These are phyloP conservation scores for Monilinia fructigena DNA, from an alignment of 2,329 filamentous ascomycete genomes.

Conservation along the genomic window DNA sequence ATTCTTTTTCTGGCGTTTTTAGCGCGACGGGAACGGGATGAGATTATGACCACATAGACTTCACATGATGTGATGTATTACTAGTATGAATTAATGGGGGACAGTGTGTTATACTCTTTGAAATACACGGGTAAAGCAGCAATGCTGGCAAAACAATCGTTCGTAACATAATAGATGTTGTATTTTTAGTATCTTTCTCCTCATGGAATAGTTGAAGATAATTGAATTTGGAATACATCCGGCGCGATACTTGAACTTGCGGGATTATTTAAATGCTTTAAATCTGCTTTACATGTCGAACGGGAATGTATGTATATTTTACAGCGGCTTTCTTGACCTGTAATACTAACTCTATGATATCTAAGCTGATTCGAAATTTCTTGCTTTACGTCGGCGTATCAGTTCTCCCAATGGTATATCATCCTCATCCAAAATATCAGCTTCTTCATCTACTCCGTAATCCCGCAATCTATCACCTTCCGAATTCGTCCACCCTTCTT, in stretches of 20 bases:
- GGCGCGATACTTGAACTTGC: too few species aligned
- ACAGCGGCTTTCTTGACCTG: too few species aligned
- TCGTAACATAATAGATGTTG: too few species aligned
- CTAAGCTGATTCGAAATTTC: background rate
- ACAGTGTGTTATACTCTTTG: background rate
- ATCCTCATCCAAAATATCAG: slow-evolving; percentile 56
- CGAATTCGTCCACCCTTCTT: slow-evolving; percentile 67
- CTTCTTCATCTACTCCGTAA: slow-evolving; percentile 77
- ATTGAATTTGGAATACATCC: too few species aligned
- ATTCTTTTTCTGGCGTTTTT: background rate
- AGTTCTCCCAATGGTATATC: slow-evolving; percentile 71
- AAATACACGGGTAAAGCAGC: background rate
- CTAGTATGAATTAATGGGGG: background rate
- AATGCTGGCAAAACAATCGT: background rate
- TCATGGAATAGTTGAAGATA: too few species aligned
- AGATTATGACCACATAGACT: background rate
- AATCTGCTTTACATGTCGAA: too few species aligned
- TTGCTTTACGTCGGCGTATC: slow-evolving; percentile 53
- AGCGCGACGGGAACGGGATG: background rate
- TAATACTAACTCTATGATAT: background rate
- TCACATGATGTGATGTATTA: background rate
- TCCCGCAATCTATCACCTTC: slow-evolving; percentile 74
- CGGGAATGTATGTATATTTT: too few species aligned
- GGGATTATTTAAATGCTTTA: too few species aligned
- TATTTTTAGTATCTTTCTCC: too few species aligned